These are phyloP conservation scores for Exophiala alcalophila DNA, from an alignment of 2,329 filamentous ascomycete species.

Conservation along the genomic window DNA sequence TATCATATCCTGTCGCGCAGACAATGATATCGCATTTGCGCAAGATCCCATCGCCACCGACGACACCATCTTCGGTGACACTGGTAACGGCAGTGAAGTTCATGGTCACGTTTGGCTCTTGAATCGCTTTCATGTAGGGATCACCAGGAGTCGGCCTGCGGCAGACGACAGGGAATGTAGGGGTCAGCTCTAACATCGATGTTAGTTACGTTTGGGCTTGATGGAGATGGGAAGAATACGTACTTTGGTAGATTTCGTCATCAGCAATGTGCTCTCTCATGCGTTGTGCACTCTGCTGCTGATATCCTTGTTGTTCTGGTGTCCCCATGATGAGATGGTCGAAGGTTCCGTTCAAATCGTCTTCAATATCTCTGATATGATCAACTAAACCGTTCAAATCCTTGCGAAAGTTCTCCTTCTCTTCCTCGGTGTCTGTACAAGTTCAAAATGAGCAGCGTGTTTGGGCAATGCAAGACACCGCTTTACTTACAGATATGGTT, in stretches of 20 bases:
- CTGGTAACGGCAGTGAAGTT: conserved; percentile 47
- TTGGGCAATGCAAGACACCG: no score
- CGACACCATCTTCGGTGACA: conserved; percentile 45
- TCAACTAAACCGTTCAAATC: conserved; percentile 42
- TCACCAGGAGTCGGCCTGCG: conserved; percentile 48
- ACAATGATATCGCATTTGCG: conserved; percentile 33
- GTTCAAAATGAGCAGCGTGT: no score
- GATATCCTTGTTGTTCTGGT: conserved; percentile 38
- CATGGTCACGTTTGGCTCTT: conserved; percentile 49
- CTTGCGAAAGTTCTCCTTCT: conserved; percentile 37
- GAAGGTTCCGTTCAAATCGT: conserved; percentile 47
- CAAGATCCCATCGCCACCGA: conserved; percentile 36
- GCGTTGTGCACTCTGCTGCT: conserved; percentile 41
- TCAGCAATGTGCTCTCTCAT: conserved; percentile 53
- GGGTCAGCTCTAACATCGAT: conserved; percentile 45
- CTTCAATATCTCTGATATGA: conserved; percentile 45
- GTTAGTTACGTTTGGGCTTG: no score
- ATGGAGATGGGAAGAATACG: no score
- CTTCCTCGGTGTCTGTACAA: conserved; percentile 41
- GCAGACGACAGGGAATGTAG: conserved; percentile 42
- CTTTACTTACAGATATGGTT: no score
- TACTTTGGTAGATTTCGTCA: no score
- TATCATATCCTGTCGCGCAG: conserved; percentile 41
- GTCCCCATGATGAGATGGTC: conserved; percentile 44
- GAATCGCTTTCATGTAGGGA: conserved; percentile 50